Evolutionary conservation across 2,329 filamentous ascomycete genomes (phyloP), one percentile per base, ranked within the genome.

Genomic region (Neurospora sp.): DNA sequence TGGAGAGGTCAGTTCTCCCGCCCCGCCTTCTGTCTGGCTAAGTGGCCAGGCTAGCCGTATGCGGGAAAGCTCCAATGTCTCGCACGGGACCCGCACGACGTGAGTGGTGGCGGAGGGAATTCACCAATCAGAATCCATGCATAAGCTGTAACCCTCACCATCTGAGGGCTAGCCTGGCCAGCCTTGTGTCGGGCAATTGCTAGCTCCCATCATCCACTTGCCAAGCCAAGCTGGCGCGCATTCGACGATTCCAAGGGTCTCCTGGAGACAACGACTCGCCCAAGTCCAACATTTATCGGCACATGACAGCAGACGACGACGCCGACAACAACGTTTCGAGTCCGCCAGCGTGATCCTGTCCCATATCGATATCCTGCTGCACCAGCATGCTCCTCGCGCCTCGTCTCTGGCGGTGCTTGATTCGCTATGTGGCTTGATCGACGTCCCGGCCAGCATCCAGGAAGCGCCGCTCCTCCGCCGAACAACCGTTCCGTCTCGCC

Each of bases 371-470:
- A 19, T 43, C 15, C 66, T 23, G 38, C 38, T 9, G 52, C 52
- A 52, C 67, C 40, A 58, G 67, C 52, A 33, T 62, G 52, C 67
- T 66, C 33, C 58, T 43, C 39, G 19, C 36, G 19, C 33, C 38
- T 66, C 46, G 40, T 38, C 62, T 72, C 68, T 58, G 40, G 52
- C 46, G 58, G 33, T 66, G 42, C 38, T 67, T 43, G 67, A 69
- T 70, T 72, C 76, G 81, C 76, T 76, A 97, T 97, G 93, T 97
- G 93, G 93, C 89, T 96, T 78, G 93, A 97, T 83, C 91, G 93
- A 79, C 89, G 97, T 74, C 90, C 91, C 73, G 89, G 86, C 76
- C 90, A 91, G 80, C 87, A 79, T 83, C 88, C 80, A 72, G 82
- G 81, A 73, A 84, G 87, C 70, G 85, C 87, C 73, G 88, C 88